These are phyloP conservation scores for Protostelium mycophagum DNA, from an alignment of 78 protist genomes.

Conservation along the genomic window DNA sequence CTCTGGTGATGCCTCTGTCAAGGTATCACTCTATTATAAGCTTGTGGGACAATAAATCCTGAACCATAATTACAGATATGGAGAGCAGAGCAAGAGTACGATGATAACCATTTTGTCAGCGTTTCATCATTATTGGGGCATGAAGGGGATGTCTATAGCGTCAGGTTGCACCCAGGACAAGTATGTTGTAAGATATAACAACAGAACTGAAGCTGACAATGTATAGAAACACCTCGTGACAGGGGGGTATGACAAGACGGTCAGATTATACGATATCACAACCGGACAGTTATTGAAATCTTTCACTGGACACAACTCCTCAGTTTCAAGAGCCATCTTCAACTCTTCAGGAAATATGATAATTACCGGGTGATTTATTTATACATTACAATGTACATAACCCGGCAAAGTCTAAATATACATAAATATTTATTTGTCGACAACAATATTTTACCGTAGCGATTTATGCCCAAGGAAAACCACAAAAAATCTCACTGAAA, in stretches of 20 bases:
- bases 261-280: slow-evolving; percentile 62
- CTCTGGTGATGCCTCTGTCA: slow-evolving; percentile 56
- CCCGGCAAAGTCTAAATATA: too few relatives aligned
- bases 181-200: background rate
- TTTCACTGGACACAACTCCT: slow-evolving; percentile 54
- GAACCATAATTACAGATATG: background rate
- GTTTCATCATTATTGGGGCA: slow-evolving; percentile 35
- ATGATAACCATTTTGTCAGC: background rate
- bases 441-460: too few relatives aligned
- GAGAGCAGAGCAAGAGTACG: background rate
- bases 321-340: slow-evolving; percentile 50
- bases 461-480: too few relatives aligned
- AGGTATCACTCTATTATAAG: too few relatives aligned
- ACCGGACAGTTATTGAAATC: slow-evolving; percentile 39
- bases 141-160: slow-evolving; percentile 64
- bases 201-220: background rate
- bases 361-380: slow-evolving; percentile 69
- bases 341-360: slow-evolving; percentile 80
- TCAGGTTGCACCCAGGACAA: slow-evolving; percentile 64
- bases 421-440: too few relatives aligned
- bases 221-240: slow-evolving; percentile 31
- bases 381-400: too few relatives aligned
- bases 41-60: slow-evolving; percentile 19
- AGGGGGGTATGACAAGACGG: slow-evolving; percentile 79
- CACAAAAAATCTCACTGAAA: too few relatives aligned